These are phyloP conservation scores for Entomortierella lignicola DNA, from an alignment of 192 early-diverging fungal species.

Conservation along the genomic window DNA sequence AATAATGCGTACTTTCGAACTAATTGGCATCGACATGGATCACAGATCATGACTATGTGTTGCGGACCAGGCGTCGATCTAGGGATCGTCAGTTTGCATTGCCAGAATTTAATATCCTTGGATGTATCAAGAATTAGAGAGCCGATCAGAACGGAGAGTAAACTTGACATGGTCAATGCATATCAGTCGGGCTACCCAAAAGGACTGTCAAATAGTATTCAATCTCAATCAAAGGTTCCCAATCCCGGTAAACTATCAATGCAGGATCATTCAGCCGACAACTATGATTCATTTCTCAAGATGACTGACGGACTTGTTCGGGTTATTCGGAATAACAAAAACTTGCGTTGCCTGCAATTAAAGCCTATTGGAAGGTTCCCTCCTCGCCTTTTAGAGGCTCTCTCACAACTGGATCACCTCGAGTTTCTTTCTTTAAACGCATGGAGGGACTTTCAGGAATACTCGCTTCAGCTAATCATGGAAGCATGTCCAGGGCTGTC, in stretches of 20 bases:
- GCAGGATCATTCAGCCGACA: not conserved
- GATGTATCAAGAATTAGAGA: slow-evolving; percentile 18
- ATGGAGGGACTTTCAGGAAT: slow-evolving; percentile 51
- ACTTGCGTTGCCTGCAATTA: slow-evolving; percentile 20
- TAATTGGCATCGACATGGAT: slow-evolving; percentile 13
- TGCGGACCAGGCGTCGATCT: slow-evolving; percentile 29
- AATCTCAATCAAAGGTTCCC: not conserved
- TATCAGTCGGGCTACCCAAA: no score
- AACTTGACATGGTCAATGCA: no score
- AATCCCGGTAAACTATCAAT: no score
- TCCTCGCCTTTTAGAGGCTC: slow-evolving; percentile 3
- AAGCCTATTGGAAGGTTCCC: slow-evolving; percentile 27
- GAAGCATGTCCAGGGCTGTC: slow-evolving; percentile 16
- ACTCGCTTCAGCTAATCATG: slow-evolving; percentile 31
- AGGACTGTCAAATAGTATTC: no score
- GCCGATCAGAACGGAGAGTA: not conserved
- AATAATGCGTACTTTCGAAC: slow-evolving; percentile 9
- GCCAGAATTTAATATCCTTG: slow-evolving; percentile 21
- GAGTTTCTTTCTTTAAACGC: slow-evolving; percentile 27
- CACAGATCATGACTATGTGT: slow-evolving; percentile 7
- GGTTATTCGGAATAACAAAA: slow-evolving; percentile 13
- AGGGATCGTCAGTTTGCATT: slow-evolving; percentile 3
- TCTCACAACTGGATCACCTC: slow-evolving; percentile 17
- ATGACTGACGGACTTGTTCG: slow-evolving; percentile 21
- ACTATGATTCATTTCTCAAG: slow-evolving; percentile 11